Evolutionary conservation across 2,329 filamentous ascomycete species (phyloP).

Genomic region (Aspergillus udagawae): DNA sequence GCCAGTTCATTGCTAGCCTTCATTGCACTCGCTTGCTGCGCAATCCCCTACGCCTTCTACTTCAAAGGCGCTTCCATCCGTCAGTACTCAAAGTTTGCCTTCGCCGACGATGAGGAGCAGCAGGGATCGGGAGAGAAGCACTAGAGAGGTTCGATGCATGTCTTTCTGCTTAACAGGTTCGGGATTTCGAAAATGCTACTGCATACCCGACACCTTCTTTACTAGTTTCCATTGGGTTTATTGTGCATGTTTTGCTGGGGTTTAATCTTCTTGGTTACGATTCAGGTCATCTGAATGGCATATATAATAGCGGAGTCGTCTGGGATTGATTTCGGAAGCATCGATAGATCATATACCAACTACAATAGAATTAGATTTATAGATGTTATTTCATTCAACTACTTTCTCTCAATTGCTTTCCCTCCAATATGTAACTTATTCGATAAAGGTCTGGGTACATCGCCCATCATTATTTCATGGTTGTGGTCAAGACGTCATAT

Average conservation of each 20-base stretch:
- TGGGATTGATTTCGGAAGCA: background rate
- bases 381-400: background rate
- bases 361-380: background rate
- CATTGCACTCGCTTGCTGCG: constrained; percentile 71
- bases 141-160: background rate
- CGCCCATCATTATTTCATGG: background rate
- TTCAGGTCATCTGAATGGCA: background rate
- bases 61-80: constrained; percentile 70
- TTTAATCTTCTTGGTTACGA: background rate
- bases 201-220: background rate
- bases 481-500: background rate
- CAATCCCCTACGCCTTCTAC: constrained; percentile 80
- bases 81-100: constrained; percentile 67
- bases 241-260: background rate
- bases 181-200: background rate
- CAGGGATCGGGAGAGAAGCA: constrained; percentile 2
- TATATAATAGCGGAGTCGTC: background rate
- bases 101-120: constrained; percentile 53
- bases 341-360: background rate
- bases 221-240: background rate
- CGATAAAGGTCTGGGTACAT: background rate
- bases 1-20: constrained; percentile 69
- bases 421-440: no score
- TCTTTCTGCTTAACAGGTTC: background rate
- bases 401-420: no score